Conservation (phyloP, 1,139 yeast genomes). For the Groenewaldozyma sp. region DNA sequence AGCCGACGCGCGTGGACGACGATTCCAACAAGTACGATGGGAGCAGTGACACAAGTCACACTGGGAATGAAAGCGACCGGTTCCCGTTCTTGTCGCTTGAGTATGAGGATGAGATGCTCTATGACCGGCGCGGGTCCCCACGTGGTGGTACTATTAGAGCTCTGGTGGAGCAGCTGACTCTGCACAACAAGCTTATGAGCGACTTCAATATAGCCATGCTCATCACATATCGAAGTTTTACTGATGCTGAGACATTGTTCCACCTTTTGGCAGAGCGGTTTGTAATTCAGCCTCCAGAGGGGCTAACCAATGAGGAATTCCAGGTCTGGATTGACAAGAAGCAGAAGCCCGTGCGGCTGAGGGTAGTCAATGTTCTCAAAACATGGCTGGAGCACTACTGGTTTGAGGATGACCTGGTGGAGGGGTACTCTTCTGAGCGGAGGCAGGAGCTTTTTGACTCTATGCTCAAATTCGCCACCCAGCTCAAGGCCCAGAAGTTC, state of each 20-base stretch:
- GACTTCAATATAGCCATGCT: constrained; percentile 64
- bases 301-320: constrained; percentile 75
- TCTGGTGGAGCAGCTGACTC: constrained; percentile 72
- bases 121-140: constrained; percentile 63
- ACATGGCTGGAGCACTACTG: constrained; percentile 68
- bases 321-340: constrained; percentile 71
- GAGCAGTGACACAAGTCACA: constrained; percentile 1
- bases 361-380: constrained; percentile 66
- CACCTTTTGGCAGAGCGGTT: constrained; percentile 56
- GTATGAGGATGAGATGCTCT: constrained; percentile 60
- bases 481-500: constrained; percentile 38
- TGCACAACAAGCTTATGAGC: constrained; percentile 62
- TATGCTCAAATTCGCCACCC: constrained; percentile 51
- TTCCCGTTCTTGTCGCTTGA: constrained; percentile 85
- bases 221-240: constrained; percentile 67
- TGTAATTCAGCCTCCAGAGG: constrained; percentile 77
- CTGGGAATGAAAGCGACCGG: constrained; percentile 14
- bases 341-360: constrained; percentile 50
- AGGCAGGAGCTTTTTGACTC: constrained; percentile 36
- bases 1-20: not conserved
- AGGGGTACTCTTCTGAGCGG: constrained; percentile 20
- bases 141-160: constrained; percentile 86
- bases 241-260: constrained; percentile 58
- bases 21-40: too few relatives aligned
- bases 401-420: constrained; percentile 46